These are phyloP conservation scores for Allantophomopsis lycopodina DNA, from an alignment of 2,329 filamentous ascomycete species.

Conservation along the genomic window DNA sequence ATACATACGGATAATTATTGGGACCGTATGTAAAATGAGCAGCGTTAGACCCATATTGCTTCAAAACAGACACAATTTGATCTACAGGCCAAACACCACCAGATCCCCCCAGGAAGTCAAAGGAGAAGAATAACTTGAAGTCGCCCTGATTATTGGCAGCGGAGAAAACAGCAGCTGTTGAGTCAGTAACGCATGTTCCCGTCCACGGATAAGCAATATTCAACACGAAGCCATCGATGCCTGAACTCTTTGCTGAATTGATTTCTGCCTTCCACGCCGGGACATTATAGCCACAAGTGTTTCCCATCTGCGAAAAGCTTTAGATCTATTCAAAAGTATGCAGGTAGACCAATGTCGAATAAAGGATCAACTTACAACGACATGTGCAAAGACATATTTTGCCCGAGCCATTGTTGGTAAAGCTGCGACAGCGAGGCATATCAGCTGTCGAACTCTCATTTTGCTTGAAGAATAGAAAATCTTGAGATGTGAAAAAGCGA, in stretches of 20 bases:
- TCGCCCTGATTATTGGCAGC: constrained; percentile 15
- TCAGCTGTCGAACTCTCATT: too few relatives aligned
- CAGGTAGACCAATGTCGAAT: background rate
- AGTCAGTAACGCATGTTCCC: constrained; percentile 2
- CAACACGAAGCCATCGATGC: constrained; percentile 26
- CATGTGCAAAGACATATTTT: constrained; percentile 1
- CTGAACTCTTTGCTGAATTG: constrained; percentile 18
- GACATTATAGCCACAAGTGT: constrained; percentile 7
- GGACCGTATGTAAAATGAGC: constrained; percentile 17
- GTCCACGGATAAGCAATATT: constrained; percentile 12
- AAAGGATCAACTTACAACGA: background rate
- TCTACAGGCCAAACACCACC: constrained; percentile 14
- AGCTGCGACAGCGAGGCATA: too few relatives aligned
- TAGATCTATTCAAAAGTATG: background rate
- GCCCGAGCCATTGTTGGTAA: background rate
- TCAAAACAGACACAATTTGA: constrained; percentile 14
- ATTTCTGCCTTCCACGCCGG: constrained; percentile 21
- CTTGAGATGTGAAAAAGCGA: too few relatives aligned
- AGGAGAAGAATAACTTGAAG: constrained; percentile 26
- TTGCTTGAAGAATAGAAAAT: too few relatives aligned
- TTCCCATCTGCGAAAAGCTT: constrained; percentile 12
- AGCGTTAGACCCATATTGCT: constrained; percentile 10
- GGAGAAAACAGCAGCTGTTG: constrained; percentile 13
- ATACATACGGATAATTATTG: constrained; percentile 24
- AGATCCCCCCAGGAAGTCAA: constrained; percentile 20